A percentile compares a stretch with the other conserved stretches of the same genome.
phyloP scores from a whole-genome alignment of 2,329 filamentous ascomycete species.

The Cladosporium sp. region DNA sequence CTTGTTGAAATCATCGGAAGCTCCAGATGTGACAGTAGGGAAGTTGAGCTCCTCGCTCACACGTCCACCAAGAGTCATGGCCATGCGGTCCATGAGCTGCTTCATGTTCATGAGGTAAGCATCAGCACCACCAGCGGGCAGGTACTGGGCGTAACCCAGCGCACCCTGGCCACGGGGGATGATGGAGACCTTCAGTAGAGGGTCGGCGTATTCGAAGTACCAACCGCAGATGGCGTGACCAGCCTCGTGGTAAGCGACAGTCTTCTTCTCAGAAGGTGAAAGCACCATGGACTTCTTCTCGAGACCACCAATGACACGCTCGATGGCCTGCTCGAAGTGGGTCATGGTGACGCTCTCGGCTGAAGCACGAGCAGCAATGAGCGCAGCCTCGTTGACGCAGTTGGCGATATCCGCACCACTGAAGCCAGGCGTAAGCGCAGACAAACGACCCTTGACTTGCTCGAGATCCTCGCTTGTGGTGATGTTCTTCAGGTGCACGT shows the following conservation, averaged over 20 bases:
- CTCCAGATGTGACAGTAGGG: constrained; percentile 91
- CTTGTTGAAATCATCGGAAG: constrained; percentile 97
- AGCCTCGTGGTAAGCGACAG: constrained; percentile 96
- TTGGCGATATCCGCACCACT: constrained; percentile 98
- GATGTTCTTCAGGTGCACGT: constrained; percentile 91
- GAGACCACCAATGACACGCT: constrained; percentile 92
- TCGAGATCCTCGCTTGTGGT: constrained; percentile 89
- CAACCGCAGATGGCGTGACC: constrained; percentile 98
- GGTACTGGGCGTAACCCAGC: constrained; percentile 93
- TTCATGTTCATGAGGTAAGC: constrained; percentile 94
- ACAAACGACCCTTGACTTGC: constrained; percentile 81
- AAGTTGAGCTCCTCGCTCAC: constrained; percentile 97
- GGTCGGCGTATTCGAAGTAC: constrained; percentile 96
- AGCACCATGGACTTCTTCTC: constrained; percentile 97
- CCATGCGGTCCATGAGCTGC: constrained; percentile 99
- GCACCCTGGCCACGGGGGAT: constrained; percentile 94
- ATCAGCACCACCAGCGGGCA: constrained; percentile 86
- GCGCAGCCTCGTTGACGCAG: constrained; percentile 93
- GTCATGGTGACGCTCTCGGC: constrained; percentile 80
- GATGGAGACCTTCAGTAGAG: constrained; percentile 96
- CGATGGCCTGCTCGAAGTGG: constrained; percentile 97
- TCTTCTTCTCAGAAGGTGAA: constrained; percentile 89
- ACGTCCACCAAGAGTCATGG: constrained; percentile 95
- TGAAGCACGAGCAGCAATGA: constrained; percentile 84
- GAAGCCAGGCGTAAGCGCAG: constrained; percentile 92